A percentile compares a stretch with the other conserved stretches of the same genome.
Evolutionary conservation across 306 rosid species (phyloP).

Genomic region (Sicyos baderoa): DNA sequence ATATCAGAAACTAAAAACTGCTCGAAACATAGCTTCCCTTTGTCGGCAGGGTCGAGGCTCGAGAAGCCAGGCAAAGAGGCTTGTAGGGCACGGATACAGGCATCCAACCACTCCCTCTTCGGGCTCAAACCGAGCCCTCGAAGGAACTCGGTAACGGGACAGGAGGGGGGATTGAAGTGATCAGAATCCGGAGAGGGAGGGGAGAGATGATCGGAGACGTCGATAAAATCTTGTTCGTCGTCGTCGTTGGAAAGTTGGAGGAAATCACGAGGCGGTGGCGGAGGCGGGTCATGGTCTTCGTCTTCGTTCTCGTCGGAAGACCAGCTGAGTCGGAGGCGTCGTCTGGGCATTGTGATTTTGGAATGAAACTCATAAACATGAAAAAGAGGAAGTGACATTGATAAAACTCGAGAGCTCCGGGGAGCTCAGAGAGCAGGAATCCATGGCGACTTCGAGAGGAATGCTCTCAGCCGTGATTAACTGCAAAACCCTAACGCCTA

Average conservation of each 20-base stretch:
- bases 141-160: conserved; percentile 51
- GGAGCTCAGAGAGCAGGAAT: too few species aligned
- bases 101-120: conserved; percentile 52
- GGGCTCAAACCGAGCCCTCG: conserved; percentile 43
- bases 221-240: conserved; percentile 41
- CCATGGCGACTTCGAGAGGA: too few species aligned
- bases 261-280: neutral
- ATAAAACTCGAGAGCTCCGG: too few species aligned
- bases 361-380: too few species aligned
- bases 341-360: conserved; percentile 34
- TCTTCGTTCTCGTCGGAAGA: conserved; percentile 31
- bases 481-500: too few species aligned
- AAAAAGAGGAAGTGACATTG: too few species aligned
- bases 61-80: conserved; percentile 31
- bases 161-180: conserved; percentile 22
- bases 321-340: conserved; percentile 49
- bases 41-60: conserved; percentile 36
- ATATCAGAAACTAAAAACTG: conserved; percentile 60
- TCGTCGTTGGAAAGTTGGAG: conserved; percentile 51
- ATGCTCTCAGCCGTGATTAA: too few species aligned
- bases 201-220: conserved; percentile 47
- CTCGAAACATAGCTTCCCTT: conserved; percentile 67
- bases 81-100: conserved; percentile 38
- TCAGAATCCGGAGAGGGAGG: conserved; percentile 27
- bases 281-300: conserved; percentile 8